Evolutionary conservation across 768 basidiomycete species (phyloP).

Genomic region (Kwoniella bestiolae): DNA sequence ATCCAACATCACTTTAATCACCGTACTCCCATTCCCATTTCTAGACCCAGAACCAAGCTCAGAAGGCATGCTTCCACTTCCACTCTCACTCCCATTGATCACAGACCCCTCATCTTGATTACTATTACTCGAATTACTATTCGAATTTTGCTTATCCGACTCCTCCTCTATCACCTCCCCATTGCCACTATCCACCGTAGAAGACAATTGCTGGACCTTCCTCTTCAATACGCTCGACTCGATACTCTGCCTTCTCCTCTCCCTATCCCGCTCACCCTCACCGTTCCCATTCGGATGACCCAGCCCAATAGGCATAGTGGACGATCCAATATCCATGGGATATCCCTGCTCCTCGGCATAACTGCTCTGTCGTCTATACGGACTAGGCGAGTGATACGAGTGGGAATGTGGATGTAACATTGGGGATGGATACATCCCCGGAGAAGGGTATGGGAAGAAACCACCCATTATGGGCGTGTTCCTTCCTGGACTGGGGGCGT

Average conservation of each 20-base stretch:
- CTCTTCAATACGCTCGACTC: conserved; percentile 20
- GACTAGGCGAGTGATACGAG: conserved; percentile 7
- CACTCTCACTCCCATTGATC: background rate
- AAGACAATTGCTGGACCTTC: conserved; percentile 8
- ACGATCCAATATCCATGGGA: conserved; percentile 26
- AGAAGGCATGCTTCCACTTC: background rate
- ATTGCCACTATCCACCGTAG: background rate
- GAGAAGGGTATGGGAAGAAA: conserved; percentile 35
- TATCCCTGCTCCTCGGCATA: background rate
- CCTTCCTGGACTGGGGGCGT: conserved; percentile 15
- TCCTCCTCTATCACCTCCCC: conserved; percentile 2
- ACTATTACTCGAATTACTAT: background rate
- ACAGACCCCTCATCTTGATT: background rate
- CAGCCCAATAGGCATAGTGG: conserved; percentile 19
- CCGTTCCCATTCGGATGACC: conserved; percentile 8
- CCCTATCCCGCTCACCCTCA: background rate
- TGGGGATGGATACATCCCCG: conserved; percentile 44
- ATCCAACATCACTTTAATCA: conserved; percentile 11
- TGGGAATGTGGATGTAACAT: conserved; percentile 33
- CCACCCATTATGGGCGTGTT: conserved; percentile 10
- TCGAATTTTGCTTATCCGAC: background rate
- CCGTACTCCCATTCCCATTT: background rate
- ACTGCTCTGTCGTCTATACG: conserved; percentile 15
- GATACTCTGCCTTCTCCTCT: conserved; percentile 19
- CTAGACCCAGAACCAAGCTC: background rate